Base-by-base conservation (phyloP, 2,329 filamentous ascomycete genomes). In the Arthrinium puccinioides region DNA sequence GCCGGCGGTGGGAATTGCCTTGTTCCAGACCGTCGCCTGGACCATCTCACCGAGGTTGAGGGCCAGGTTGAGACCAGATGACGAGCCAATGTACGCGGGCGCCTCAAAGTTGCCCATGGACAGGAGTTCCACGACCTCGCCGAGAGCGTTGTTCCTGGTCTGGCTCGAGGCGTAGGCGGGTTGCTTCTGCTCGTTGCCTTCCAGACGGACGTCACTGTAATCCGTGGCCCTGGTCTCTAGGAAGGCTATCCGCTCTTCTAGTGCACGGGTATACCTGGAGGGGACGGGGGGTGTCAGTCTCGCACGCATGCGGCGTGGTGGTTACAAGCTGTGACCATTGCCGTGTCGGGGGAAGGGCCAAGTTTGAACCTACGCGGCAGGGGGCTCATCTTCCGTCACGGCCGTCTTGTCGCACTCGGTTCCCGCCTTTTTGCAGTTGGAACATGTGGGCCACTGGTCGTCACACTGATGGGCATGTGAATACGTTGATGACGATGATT, bases 1-100 rank as follows among this genome's bases (percentile, higher is more conserved):
- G 27, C 44, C 43, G 19, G 35, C 37, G 19, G 33, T 33, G 18
- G 49, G 52, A n/a, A 72, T 51, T 2, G 67, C 64, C 43, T 72
- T 71, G 33, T 70, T 70, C 69, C 69, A 72, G 2, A 72, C 67
- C 14, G 68, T 72, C 0, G 67, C 66, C 45, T 72, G 69, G 8
- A 72, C 68, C 66, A 74, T 72, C 35, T 70, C 66, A 16, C 69
- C 67, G 7, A 74, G 54, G 43, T 71, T 67, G 8, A 66, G 57
- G 5, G 69, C 69, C 30, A 73, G 47, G 11, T 66, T 63, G 21
- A 72, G 57, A 8, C 69, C 69, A 9, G 67, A 70, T 15, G 67
- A 70, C 8, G 66, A 63, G 18, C 67, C 67, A 18, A 71, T 62
- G 44, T 73, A 72, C 18, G 67, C 65, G 13, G 65, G 64, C 6